phyloP scores from a whole-genome alignment of 441 rosid species.

The Croton laevigatus region DNA sequence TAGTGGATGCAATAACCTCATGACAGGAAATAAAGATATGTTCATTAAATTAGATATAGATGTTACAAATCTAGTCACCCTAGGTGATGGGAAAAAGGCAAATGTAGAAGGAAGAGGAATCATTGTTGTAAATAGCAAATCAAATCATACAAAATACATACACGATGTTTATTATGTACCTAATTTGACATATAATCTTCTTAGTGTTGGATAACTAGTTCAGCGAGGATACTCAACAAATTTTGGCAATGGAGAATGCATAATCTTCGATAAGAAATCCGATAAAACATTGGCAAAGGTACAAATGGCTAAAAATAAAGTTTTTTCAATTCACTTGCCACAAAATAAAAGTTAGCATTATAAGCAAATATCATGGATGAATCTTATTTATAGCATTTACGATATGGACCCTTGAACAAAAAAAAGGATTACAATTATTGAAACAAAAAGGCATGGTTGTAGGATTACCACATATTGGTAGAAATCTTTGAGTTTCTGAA shows the following conservation, averaged over 20 bases:
- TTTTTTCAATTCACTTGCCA: background rate
- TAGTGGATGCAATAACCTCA: background rate
- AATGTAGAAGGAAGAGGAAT: too few species aligned
- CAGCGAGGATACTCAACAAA: background rate
- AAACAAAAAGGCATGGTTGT: background rate
- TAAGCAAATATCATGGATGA: too few species aligned
- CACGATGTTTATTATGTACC: too few species aligned
- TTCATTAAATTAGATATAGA: background rate
- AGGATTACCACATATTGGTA: background rate
- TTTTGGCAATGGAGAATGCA: background rate
- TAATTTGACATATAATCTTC: too few species aligned
- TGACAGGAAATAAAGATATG: background rate
- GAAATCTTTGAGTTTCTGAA: background rate
- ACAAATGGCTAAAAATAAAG: too few species aligned
- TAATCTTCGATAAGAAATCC: background rate
- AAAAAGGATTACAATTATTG: background rate
- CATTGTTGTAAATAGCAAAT: too few species aligned
- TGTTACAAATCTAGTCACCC: too few species aligned
- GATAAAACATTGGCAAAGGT: background rate
- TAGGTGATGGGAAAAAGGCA: too few species aligned
- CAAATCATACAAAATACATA: too few species aligned
- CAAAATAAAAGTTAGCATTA: background rate
- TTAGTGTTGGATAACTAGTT: too few species aligned
- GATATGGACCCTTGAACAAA: slow-evolving; percentile 8
- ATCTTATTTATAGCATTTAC: slow-evolving; percentile 9